Evolutionary conservation across 495 filamentous ascomycete genomes (phyloP).

Genomic region (Aspergillus olivimuriae): DNA sequence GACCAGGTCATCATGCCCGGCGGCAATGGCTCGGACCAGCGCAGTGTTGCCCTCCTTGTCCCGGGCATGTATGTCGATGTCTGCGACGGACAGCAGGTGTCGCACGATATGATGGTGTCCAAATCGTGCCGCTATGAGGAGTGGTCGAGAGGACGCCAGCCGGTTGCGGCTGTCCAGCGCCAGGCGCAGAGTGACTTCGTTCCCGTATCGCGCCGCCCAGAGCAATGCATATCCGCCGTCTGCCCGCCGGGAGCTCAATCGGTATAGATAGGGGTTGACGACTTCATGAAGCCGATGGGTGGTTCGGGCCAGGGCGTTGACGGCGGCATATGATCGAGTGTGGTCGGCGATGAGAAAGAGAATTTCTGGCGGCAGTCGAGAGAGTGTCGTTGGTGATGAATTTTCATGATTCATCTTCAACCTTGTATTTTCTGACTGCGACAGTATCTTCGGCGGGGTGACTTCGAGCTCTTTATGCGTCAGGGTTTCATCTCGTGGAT

Average conservation of each 20-base stretch:
- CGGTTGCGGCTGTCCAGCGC: neutral
- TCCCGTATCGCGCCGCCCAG: neutral
- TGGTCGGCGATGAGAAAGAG: neutral
- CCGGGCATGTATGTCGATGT: neutral
- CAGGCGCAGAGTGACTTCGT: neutral
- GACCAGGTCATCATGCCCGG: neutral
- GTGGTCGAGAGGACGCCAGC: neutral
- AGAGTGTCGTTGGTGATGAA: neutral
- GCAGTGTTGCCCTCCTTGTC: neutral
- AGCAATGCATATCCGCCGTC: neutral
- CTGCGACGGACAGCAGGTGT: neutral
- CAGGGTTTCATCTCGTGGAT: neutral
- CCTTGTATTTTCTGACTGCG: neutral
- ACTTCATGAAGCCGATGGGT: neutral
- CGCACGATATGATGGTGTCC: neutral
- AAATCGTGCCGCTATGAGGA: neutral
- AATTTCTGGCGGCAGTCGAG: neutral
- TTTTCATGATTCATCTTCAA: neutral
- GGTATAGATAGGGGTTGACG: neutral
- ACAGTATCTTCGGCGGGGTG: neutral
- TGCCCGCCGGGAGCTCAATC: neutral
- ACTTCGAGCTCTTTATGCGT: neutral
- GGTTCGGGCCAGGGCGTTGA: neutral
- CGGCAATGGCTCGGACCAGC: neutral
- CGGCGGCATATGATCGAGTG: neutral